phyloP scores from a whole-genome alignment of 768 basidiomycete genomes.

The Amanita jacksonii region DNA sequence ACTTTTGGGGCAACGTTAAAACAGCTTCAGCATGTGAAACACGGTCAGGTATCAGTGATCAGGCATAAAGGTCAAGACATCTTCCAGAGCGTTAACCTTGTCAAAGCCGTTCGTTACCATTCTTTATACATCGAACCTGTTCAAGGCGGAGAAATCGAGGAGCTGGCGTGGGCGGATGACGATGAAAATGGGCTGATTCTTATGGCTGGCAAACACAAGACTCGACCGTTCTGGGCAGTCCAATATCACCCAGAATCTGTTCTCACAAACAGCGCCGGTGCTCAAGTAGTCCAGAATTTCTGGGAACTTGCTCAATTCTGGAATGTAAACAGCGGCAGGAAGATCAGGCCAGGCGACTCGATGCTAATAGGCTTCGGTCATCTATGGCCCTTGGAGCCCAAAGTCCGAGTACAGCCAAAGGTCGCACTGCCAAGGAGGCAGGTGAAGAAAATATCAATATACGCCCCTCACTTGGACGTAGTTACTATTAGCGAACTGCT shows the following conservation, averaged over 20 bases:
- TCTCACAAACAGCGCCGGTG: conserved; percentile 58
- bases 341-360: conserved; percentile 31
- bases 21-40: conserved; percentile 61
- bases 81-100: conserved; percentile 45
- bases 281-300: conserved; percentile 64
- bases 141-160: conserved; percentile 41
- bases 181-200: conserved; percentile 58
- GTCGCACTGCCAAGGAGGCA: conserved; percentile 13
- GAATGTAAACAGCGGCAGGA: conserved; percentile 31
- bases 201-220: conserved; percentile 63
- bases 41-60: conserved; percentile 64
- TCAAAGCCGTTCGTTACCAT: conserved; percentile 69
- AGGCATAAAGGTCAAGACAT: conserved; percentile 49
- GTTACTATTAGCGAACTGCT: conserved; percentile 51
- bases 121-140: conserved; percentile 57
- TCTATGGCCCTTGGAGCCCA: conserved; percentile 46
- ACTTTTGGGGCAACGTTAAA: conserved; percentile 55
- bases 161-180: conserved; percentile 68
- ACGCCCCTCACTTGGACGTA: conserved; percentile 32
- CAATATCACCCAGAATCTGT: conserved; percentile 88
- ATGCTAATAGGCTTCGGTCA: conserved; percentile 31
- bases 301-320: conserved; percentile 60
- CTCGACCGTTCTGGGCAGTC: conserved; percentile 75
- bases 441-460: conserved; percentile 28
- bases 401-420: conserved; percentile 17